phyloP scores from a whole-genome alignment of 78 protist species.

The Fonticula alba region DNA sequence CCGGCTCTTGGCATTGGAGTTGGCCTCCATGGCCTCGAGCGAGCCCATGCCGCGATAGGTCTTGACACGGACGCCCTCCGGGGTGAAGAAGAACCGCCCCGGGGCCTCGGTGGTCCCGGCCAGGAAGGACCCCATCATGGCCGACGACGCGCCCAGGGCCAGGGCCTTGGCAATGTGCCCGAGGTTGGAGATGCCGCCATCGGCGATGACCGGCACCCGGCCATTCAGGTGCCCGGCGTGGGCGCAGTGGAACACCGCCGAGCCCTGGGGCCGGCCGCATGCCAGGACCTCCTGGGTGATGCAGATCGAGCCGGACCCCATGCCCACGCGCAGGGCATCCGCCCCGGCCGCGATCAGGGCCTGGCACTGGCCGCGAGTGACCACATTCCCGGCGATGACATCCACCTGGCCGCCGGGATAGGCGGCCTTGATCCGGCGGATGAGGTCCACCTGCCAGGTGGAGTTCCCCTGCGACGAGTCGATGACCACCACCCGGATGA shows the following conservation, averaged over 20 bases:
- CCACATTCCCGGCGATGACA: slow-evolving; percentile 41
- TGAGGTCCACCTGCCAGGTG: slow-evolving; percentile 38
- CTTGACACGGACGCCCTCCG: slow-evolving; percentile 71
- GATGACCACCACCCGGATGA: too few species aligned
- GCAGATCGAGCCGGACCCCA: slow-evolving; percentile 88
- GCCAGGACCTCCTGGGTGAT: slow-evolving; percentile 81
- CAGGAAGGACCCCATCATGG: slow-evolving; percentile 82
- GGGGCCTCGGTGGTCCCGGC: slow-evolving; percentile 90
- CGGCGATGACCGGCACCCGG: slow-evolving; percentile 81
- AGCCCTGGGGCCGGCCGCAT: slow-evolving; percentile 56
- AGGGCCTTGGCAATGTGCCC: slow-evolving; percentile 82
- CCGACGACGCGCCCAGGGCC: slow-evolving; percentile 60
- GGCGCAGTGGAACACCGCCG: slow-evolving; percentile 61
- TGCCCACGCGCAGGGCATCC: slow-evolving; percentile 81
- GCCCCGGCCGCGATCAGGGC: slow-evolving; percentile 59
- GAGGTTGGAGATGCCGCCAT: slow-evolving; percentile 74
- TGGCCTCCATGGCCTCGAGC: slow-evolving; percentile 71
- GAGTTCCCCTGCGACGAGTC: slow-evolving; percentile 36
- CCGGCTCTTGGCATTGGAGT: too few species aligned
- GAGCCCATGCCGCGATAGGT: slow-evolving; percentile 82
- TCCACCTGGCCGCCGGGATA: slow-evolving; percentile 21
- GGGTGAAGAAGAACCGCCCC: slow-evolving; percentile 54
- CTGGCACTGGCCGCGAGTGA: slow-evolving; percentile 21
- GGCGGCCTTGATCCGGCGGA: slow-evolving; percentile 18
- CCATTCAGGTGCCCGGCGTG: slow-evolving; percentile 13